These are phyloP conservation scores for Aspergillus ruber DNA, from an alignment of 2,329 filamentous ascomycete genomes.

Conservation along the genomic window DNA sequence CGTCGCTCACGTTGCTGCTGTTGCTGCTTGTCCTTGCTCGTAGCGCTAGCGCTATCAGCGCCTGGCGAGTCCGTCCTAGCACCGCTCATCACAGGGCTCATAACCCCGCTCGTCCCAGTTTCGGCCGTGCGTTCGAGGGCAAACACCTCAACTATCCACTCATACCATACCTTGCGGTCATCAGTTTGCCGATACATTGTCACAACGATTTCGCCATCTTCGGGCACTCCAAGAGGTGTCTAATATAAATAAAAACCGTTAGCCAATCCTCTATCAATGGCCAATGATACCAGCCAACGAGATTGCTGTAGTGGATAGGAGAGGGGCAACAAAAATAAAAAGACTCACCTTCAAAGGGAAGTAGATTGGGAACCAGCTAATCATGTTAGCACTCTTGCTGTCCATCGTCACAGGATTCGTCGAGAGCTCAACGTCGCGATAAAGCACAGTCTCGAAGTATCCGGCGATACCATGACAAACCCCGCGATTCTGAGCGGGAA, in stretches of 20 bases:
- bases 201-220: conserved; percentile 76
- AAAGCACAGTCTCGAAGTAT: conserved; percentile 96
- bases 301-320: neutral
- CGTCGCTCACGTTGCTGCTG: conserved; percentile 7
- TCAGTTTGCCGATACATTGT: conserved; percentile 97
- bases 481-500: conserved; percentile 70
- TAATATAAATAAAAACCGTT: conserved; percentile 29
- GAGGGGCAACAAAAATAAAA: conserved; percentile 4
- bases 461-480: conserved; percentile 86
- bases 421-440: conserved; percentile 76
- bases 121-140: conserved; percentile 27
- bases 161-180: conserved; percentile 95
- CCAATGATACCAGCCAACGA: too few species aligned
- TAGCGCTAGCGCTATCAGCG: conserved; percentile 13
- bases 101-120: conserved; percentile 7
- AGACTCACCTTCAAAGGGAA: conserved; percentile 80
- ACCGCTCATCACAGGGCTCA: conserved; percentile 25
- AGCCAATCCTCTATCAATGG: neutral
- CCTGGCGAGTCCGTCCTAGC: conserved; percentile 20
- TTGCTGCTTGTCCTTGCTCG: conserved; percentile 13
- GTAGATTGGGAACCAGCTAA: conserved; percentile 98
- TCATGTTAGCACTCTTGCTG: conserved; percentile 92
- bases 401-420: conserved; percentile 91
- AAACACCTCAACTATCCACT: conserved; percentile 90
- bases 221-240: conserved; percentile 80